Percentiles rank a stretch among this genome's conserved stretches.
phyloP scores from a whole-genome alignment of 371 early-diverging fungal species.

The Circinella umbellata region DNA sequence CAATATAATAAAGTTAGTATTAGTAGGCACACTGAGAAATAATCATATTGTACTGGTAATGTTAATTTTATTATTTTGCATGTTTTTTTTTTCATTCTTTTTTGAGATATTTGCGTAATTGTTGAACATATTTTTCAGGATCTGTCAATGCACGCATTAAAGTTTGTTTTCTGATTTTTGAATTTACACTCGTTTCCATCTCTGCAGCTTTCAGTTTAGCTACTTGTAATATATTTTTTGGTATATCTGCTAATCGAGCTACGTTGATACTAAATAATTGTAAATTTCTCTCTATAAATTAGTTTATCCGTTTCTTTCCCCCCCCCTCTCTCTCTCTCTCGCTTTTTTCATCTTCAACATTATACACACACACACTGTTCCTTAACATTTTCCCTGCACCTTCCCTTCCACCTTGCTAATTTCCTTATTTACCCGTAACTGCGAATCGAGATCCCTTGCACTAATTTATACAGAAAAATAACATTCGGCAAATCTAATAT shows the following conservation, averaged over 20 bases:
- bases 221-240: conserved; percentile 49
- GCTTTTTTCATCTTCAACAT: conserved; percentile 18
- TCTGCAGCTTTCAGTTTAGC: conserved; percentile 66
- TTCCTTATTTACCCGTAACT: conserved; percentile 72
- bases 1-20: no score
- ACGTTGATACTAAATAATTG: conserved; percentile 68
- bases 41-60: no score
- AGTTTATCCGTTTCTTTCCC: not conserved
- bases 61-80: no score
- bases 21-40: no score
- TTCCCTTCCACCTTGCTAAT: not conserved
- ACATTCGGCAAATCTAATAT: conserved; percentile 41
- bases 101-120: not conserved
- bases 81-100: no score
- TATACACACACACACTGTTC: no score
- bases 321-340: not conserved
- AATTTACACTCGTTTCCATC: conserved; percentile 36
- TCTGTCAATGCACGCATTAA: not conserved
- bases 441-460: conserved; percentile 72
- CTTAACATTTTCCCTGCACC: conserved; percentile 33
- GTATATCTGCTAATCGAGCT: conserved; percentile 79
- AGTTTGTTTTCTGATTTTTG: not conserved
- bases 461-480: conserved; percentile 89
- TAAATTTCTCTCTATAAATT: not conserved
- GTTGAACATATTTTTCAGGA: not conserved